Conservation (phyloP, 2,329 filamentous ascomycete species). For the Botrytis byssoidea region DNA sequence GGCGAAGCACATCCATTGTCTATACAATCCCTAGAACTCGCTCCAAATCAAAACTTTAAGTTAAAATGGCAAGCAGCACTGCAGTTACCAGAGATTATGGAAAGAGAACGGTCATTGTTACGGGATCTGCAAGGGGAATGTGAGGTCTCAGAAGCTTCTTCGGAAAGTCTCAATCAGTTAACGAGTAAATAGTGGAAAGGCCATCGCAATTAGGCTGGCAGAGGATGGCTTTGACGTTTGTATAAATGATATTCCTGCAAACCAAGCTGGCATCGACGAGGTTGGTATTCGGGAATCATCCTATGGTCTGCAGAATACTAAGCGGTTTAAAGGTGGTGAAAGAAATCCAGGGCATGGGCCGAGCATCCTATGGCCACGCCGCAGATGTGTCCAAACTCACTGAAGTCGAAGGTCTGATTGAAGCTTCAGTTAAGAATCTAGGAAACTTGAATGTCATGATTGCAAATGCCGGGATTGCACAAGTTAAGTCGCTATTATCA, state of each 20-base stretch:
- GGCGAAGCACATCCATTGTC: not conserved
- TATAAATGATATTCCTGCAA: constrained; percentile 59
- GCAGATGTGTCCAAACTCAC: constrained; percentile 54
- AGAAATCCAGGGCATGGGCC: constrained; percentile 52
- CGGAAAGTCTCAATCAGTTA: constrained; percentile 12
- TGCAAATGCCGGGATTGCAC: constrained; percentile 37
- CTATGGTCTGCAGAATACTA: not conserved
- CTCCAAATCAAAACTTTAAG: not conserved
- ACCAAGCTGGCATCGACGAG: constrained; percentile 52
- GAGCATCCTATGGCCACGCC: constrained; percentile 53
- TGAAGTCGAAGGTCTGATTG: constrained; percentile 36
- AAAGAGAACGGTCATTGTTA: constrained; percentile 42
- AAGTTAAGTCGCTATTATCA: constrained; percentile 35
- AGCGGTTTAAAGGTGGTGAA: constrained; percentile 41
- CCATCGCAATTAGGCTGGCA: constrained; percentile 62
- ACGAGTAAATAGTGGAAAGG: constrained; percentile 49
- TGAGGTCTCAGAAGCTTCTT: constrained; percentile 29
- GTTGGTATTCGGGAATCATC: constrained; percentile 32
- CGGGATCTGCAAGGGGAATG: constrained; percentile 44
- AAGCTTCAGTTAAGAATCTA: constrained; percentile 32
- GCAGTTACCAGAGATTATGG: constrained; percentile 36
- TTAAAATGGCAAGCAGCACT: constrained; percentile 24
- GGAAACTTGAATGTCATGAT: constrained; percentile 37
- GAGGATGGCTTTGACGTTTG: constrained; percentile 65
- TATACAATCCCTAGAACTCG: not conserved